phyloP scores from a whole-genome alignment of 1,284 basidiomycete species.

The Cyathus pygmaeus region DNA sequence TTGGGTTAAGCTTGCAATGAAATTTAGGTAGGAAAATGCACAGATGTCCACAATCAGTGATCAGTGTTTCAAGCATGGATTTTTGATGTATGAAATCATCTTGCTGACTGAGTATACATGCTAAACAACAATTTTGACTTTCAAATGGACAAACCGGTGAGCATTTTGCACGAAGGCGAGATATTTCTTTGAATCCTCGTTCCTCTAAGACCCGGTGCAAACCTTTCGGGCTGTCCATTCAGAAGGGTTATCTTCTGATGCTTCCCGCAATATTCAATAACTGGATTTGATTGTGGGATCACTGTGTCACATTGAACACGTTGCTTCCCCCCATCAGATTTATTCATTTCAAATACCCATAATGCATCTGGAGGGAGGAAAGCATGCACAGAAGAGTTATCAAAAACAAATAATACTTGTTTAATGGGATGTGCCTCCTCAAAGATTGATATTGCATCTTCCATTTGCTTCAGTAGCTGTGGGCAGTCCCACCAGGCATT shows the following conservation, averaged over 20 bases:
- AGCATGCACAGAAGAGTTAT: conserved; percentile 43
- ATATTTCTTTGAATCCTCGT: conserved; percentile 9
- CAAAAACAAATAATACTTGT: conserved; percentile 39
- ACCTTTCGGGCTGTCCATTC: conserved; percentile 7
- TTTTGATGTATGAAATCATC: conserved; percentile 45
- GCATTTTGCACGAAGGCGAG: conserved; percentile 23
- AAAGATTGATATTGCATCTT: conserved; percentile 32
- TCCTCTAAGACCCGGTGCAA: conserved; percentile 9
- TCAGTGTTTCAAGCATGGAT: conserved; percentile 29
- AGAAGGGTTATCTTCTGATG: neutral
- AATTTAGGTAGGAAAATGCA: conserved; percentile 29
- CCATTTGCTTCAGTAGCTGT: conserved; percentile 29
- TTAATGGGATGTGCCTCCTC: conserved; percentile 29
- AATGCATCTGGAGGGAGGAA: conserved; percentile 36
- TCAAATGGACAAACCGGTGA: conserved; percentile 36
- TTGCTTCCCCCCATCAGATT: conserved; percentile 37
- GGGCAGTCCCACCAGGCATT: conserved; percentile 28
- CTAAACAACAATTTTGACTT: conserved; percentile 43
- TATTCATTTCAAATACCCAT: conserved; percentile 42
- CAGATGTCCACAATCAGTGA: conserved; percentile 10
- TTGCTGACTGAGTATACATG: conserved; percentile 38
- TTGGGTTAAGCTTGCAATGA: conserved; percentile 25
- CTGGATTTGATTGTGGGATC: conserved; percentile 13
- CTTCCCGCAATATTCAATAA: neutral
- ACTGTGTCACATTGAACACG: conserved; percentile 28